Conservation (phyloP, 306 rosid species). For the Datisca glomerata region DNA sequence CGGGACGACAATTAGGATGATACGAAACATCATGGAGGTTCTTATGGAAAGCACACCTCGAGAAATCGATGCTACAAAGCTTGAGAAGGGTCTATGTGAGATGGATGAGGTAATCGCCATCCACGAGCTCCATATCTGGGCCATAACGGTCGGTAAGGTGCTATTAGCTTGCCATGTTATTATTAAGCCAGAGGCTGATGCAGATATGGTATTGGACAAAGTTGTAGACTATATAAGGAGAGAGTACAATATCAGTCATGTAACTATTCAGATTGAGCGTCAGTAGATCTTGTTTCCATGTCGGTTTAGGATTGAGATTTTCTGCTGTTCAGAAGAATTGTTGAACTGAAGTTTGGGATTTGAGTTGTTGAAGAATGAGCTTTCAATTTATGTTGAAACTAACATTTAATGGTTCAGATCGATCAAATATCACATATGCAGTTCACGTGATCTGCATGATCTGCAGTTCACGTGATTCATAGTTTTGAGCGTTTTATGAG, state of each 20-base stretch:
- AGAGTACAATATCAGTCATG: conserved; percentile 36
- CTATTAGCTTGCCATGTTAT: conserved; percentile 38
- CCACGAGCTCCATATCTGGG: conserved; percentile 38
- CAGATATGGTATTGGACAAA: conserved; percentile 31
- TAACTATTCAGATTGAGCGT: conserved; percentile 45
- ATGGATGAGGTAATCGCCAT: conserved; percentile 39
- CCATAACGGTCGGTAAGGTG: conserved; percentile 39
- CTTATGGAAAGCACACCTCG: conserved; percentile 50
- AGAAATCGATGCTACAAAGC: conserved; percentile 44
- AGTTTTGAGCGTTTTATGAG: no score
- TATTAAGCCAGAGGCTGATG: conserved; percentile 32
- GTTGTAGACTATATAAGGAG: conserved; percentile 28
- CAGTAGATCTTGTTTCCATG: conserved; percentile 14
- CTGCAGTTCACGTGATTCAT: no score
- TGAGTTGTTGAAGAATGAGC: no score
- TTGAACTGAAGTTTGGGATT: no score
- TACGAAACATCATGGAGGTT: conserved; percentile 45
- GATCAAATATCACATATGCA: no score
- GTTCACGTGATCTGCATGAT: no score
- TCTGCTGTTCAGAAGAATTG: no score
- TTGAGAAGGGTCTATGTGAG: conserved; percentile 46
- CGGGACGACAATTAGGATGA: conserved; percentile 39
- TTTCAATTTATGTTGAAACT: no score
- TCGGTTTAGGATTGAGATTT: no score
- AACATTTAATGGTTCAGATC: no score